Evolutionary conservation across 345 rosid species (phyloP).

Genomic region (Eucalyptus viminalis): DNA sequence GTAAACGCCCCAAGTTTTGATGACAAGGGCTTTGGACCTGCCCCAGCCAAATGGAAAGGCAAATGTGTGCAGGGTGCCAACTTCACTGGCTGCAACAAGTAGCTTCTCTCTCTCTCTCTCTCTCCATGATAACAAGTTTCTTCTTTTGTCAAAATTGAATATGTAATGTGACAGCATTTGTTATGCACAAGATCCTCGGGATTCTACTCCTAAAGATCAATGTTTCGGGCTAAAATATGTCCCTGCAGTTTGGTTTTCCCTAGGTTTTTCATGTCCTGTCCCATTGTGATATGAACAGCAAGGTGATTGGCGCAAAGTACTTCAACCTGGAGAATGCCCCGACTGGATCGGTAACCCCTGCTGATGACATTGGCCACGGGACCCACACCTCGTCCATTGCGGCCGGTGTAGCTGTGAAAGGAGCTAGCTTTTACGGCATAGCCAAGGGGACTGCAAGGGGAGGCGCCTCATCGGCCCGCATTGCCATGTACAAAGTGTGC

Average conservation of each 20-base stretch:
- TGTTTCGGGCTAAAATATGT: background rate
- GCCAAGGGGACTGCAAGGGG: conserved; percentile 77
- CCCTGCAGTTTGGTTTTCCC: background rate
- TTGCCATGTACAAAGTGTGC: conserved; percentile 86
- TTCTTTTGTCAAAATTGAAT: background rate
- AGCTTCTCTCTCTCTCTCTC: background rate
- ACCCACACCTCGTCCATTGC: conserved; percentile 73
- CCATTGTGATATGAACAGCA: conserved; percentile 21
- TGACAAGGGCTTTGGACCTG: conserved; percentile 17
- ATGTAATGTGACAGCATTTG: background rate
- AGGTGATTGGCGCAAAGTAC: conserved; percentile 71
- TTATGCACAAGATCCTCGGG: background rate
- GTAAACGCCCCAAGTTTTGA: conserved; percentile 28
- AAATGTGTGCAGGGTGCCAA: conserved; percentile 47
- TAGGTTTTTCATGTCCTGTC: background rate
- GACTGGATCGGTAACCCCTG: conserved; percentile 13
- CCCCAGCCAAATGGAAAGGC: conserved; percentile 72
- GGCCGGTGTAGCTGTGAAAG: conserved; percentile 36
- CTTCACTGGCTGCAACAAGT: conserved; percentile 86
- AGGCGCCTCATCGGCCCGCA: conserved; percentile 64
- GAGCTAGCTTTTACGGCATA: conserved; percentile 61
- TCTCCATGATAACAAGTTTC: background rate
- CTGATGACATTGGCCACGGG: conserved; percentile 68
- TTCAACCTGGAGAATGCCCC: conserved; percentile 20
- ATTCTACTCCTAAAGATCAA: background rate